Evolutionary conservation across 139 green algal genomes (phyloP), one percentile per base, ranked within the genome.

Genomic region (Tetraselmis striata): DNA sequence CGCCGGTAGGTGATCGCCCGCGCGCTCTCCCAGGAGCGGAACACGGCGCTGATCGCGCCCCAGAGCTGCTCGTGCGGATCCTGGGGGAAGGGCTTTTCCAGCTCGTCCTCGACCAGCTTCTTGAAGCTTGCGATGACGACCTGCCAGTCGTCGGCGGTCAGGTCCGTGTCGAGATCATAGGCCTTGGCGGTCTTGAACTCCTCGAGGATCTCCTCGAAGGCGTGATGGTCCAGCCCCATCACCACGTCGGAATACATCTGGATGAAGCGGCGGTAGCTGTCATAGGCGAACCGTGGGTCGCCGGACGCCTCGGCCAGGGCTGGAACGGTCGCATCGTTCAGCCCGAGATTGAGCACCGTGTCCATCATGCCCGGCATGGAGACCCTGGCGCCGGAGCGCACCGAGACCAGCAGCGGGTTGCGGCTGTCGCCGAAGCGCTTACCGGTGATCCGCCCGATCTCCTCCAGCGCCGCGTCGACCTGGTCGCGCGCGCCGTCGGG

Each of bases 381-480:
- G 29, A 94, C 80, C 59, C 76, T 92, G 24, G 94, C 94, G 25
- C 94, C 94, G 5, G 91, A 96, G 84, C 94, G 93, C 30, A 98
- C 92, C 28, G 91, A 96, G 29, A 98, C 76, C 24, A 98, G 91
- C 45, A 98, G 87, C 1, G 94, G 93, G 74, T 94, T 91, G 23
- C 59, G 29, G 32, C 76, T 24, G 84, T 93, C 89, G 75, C 90
- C 94, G 83, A 98, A 93, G 80, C 92, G 92, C 30, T 83, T 82
- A 31, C 91, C 90, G 30, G 92, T 88, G 22, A 86, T 85, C 0
- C 82, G 76, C 87, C 97, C 94, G 1, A 96, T 83, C 27, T 80
- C 78, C 0, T 28, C 31, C 2, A 98, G 31, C 24, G 85, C 91
- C 0, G 80, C 81, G 24, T 89, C 23, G 29, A 97, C 83, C 29